Conservation (phyloP, 208 protist genomes). For the Leishmania martiniquensis region DNA sequence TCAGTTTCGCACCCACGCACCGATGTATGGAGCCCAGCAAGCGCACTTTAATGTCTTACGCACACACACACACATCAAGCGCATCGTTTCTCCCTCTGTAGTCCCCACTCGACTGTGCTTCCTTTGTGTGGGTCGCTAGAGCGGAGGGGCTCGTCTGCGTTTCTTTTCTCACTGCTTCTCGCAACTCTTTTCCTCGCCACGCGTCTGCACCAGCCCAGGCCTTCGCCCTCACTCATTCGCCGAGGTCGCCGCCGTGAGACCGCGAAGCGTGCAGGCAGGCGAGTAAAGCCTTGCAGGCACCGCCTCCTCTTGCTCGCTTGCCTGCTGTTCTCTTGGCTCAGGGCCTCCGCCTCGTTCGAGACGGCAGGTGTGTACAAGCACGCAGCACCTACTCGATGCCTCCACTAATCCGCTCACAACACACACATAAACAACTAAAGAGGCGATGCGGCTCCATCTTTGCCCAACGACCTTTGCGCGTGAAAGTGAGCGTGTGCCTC, state of each 20-base stretch:
- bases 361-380: not conserved
- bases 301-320: not conserved
- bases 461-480: not conserved
- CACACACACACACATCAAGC: not conserved
- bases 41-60: not conserved
- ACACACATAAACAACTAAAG: not conserved
- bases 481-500: no score
- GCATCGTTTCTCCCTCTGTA: not conserved
- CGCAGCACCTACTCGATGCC: not conserved
- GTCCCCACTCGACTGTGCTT: not conserved
- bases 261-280: not conserved
- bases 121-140: not conserved
- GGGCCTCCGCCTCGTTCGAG: not conserved
- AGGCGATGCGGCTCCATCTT: not conserved
- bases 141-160: not conserved
- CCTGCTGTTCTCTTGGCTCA: not conserved
- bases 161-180: not conserved
- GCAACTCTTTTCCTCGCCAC: not conserved
- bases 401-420: not conserved
- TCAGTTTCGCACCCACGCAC: not conserved
- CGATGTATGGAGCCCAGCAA: not conserved
- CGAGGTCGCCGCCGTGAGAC: not conserved
- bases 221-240: not conserved
- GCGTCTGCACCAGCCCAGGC: not conserved
- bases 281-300: not conserved